Base-by-base conservation (phyloP, 192 early-diverging fungal species). In the Mortierella hygrophila region DNA sequence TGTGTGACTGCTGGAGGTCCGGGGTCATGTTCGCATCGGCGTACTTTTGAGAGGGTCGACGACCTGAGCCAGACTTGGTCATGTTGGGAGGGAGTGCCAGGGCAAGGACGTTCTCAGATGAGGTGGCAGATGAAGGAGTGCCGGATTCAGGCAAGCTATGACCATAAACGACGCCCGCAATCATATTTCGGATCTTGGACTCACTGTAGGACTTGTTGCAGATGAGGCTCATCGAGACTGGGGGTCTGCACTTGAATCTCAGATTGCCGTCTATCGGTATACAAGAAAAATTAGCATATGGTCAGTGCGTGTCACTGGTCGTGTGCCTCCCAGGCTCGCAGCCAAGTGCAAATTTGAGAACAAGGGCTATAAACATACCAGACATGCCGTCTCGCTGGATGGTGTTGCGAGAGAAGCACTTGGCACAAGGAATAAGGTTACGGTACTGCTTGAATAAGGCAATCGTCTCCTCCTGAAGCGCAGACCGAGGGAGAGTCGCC, bases 301-400 rank as follows among this genome's bases (percentile, higher is more conserved):
- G n/a, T 57, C 9, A 57, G 55, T 57, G 55, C 55, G 49, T 52
- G 44, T 15, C 44, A 11, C 2, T 46, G 13, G 44, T 46, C 10
- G 44, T 15, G 13, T 13, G 44, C 13, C 44, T 52, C 16, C 5
- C 4, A 20, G 49, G 2, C 49, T 52, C 16, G 5, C 49, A 21
- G 16, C 49, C 18, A 52, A 52, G 4, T 52, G 49, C 49, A 52
- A 52, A 21, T 20, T 18, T 52, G 49, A 52, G 0, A 40, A 1
- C 6, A 40, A 38, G 8, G 37, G 26, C 13, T 37, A 23, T 15
- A 40, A 52, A 52, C 49, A 21, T 85, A 86, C 84, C 84, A 20
- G 84, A 86, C 84, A 86, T 86, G 75, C 84, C 84, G 42, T 86
- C 84, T 29, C 84, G 84, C 44, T 86, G 84, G 57, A 86, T 86